phyloP scores from a whole-genome alignment of 1,284 basidiomycete species.

The Megacollybia platyphylla region DNA sequence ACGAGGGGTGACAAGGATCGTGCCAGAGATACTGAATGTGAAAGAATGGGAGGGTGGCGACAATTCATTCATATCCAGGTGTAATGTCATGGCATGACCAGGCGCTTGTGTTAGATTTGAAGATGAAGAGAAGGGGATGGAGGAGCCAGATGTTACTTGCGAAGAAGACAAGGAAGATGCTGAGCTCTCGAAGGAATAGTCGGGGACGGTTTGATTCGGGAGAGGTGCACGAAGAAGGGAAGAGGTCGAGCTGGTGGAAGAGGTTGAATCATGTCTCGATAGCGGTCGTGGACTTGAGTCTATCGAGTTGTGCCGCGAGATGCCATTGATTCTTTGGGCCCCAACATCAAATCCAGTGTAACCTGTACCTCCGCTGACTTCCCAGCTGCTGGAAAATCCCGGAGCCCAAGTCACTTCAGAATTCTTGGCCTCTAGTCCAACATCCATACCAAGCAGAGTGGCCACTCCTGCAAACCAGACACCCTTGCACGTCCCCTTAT shows the following conservation, averaged over 20 bases:
- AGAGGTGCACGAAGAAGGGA: constrained; percentile 63
- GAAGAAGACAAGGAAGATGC: constrained; percentile 32
- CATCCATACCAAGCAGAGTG: constrained; percentile 66
- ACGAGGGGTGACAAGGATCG: constrained; percentile 44
- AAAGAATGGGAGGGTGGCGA: constrained; percentile 50
- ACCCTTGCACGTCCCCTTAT: constrained; percentile 59
- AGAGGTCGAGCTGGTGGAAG: constrained; percentile 26
- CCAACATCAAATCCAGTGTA: constrained; percentile 58
- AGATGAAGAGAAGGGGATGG: constrained; percentile 20
- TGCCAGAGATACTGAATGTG: constrained; percentile 52
- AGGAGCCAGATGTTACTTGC: constrained; percentile 28
- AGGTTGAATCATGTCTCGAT: constrained; percentile 26
- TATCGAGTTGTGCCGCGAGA: constrained; percentile 33
- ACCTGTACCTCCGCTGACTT: constrained; percentile 45
- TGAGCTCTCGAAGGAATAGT: constrained; percentile 62
- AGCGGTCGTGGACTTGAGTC: constrained; percentile 17
- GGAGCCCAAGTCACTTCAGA: constrained; percentile 55
- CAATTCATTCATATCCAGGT: constrained; percentile 68
- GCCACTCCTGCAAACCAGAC: constrained; percentile 74
- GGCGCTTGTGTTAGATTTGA: constrained; percentile 23
- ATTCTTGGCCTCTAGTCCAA: constrained; percentile 52
- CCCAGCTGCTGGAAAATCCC: constrained; percentile 39
- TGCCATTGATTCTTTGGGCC: constrained; percentile 13
- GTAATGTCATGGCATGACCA: constrained; percentile 49
- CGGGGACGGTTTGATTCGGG: constrained; percentile 43